Evolutionary conservation across 2,329 filamentous ascomycete genomes (phyloP).

Genomic region (Grosmannia clavigera): DNA sequence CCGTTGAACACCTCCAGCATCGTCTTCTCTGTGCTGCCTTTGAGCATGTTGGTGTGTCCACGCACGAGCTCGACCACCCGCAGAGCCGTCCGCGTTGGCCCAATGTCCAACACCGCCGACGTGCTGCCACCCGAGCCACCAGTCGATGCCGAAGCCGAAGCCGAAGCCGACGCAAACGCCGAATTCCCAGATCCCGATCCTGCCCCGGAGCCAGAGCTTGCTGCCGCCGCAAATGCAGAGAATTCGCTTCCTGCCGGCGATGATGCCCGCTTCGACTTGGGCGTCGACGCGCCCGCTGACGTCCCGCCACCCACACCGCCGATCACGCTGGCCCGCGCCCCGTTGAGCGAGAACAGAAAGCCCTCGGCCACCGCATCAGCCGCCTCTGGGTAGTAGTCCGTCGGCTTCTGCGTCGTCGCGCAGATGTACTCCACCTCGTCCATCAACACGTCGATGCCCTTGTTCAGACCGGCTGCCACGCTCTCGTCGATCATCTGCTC

Average conservation of each 20-base stretch:
- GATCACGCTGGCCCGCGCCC: conserved; percentile 10
- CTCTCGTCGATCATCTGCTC: conserved; percentile 98
- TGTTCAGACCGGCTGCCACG: conserved; percentile 89
- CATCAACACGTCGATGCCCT: conserved; percentile 96
- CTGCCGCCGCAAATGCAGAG: background rate
- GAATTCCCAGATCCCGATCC: background rate
- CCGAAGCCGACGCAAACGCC: background rate
- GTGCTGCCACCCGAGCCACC: conserved; percentile 15
- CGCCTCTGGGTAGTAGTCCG: conserved; percentile 73
- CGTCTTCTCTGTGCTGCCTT: conserved; percentile 91
- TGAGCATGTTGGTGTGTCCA: conserved; percentile 82
- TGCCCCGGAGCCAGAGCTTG: background rate
- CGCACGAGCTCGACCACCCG: conserved; percentile 77
- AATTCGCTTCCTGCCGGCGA: background rate
- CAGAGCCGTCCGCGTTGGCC: conserved; percentile 66
- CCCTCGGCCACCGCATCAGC: conserved; percentile 18
- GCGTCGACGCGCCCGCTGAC: conserved; percentile 14
- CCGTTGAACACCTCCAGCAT: conserved; percentile 98
- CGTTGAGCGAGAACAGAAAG: conserved; percentile 7
- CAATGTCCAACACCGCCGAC: conserved; percentile 24
- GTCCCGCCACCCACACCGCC: conserved; percentile 15
- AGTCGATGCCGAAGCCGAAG: background rate
- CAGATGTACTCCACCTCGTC: conserved; percentile 95
- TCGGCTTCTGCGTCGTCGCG: conserved; percentile 71
- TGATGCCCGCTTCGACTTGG: conserved; percentile 8